phyloP scores from a whole-genome alignment of 495 filamentous ascomycete species.

The Hypoxylon subgilvum region DNA sequence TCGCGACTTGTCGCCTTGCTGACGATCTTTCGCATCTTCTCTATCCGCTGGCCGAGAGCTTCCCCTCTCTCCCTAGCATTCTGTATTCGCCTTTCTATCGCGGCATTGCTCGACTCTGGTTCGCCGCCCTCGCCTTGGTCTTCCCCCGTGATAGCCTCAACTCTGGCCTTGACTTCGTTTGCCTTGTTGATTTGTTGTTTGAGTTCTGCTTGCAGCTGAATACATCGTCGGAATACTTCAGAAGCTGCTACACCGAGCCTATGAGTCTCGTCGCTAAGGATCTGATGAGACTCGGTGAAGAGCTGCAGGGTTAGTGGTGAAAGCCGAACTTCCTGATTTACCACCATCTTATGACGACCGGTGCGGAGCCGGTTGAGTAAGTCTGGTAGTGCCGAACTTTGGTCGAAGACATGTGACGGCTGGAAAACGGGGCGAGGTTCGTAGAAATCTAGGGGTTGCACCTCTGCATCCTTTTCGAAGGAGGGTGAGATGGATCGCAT shows the following conservation, averaged over 20 bases:
- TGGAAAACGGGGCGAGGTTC: slow-evolving; percentile 73
- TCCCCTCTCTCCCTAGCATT: slow-evolving; percentile 64
- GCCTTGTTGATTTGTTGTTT: slow-evolving; percentile 71
- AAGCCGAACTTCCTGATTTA: slow-evolving; percentile 75
- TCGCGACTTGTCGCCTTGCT: slow-evolving; percentile 63
- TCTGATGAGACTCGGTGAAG: slow-evolving; percentile 76
- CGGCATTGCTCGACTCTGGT: slow-evolving; percentile 54
- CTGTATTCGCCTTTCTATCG: slow-evolving; percentile 66
- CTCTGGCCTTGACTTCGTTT: slow-evolving; percentile 67
- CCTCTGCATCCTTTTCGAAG: slow-evolving; percentile 43
- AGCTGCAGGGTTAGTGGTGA: slow-evolving; percentile 76
- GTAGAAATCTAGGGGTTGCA: slow-evolving; percentile 47
- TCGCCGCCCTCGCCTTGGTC: slow-evolving; percentile 56
- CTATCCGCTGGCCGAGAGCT: slow-evolving; percentile 66
- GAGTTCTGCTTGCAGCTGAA: slow-evolving; percentile 74
- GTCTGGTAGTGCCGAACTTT: slow-evolving; percentile 60
- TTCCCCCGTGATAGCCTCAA: slow-evolving; percentile 70
- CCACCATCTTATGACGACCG: slow-evolving; percentile 61
- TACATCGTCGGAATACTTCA: slow-evolving; percentile 80
- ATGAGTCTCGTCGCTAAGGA: slow-evolving; percentile 75
- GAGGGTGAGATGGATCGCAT: slow-evolving; percentile 44
- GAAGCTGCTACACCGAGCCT: slow-evolving; percentile 74
- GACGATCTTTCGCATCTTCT: slow-evolving; percentile 65
- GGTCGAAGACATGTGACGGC: slow-evolving; percentile 68
- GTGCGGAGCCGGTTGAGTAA: slow-evolving; percentile 68